Evolutionary conservation across 2,329 filamentous ascomycete genomes (phyloP).

Genomic region (Epichloe glyceriae): DNA sequence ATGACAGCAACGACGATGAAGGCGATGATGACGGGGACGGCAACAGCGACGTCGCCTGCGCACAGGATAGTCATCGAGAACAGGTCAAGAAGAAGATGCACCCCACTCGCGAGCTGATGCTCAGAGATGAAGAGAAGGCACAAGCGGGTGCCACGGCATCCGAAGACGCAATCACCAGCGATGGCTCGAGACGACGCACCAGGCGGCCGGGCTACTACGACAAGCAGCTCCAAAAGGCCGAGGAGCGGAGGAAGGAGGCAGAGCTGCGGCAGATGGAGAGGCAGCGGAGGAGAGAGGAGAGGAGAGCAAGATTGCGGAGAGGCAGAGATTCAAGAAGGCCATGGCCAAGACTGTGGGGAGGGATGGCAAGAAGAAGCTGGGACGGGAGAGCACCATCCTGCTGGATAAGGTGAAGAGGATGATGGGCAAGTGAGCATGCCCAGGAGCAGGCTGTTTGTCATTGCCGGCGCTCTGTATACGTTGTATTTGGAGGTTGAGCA

Average conservation of each 20-base stretch:
- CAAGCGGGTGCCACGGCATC: slow-evolving; percentile 14
- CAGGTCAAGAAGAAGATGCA: slow-evolving; percentile 18
- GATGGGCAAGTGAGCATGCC: slow-evolving; percentile 1
- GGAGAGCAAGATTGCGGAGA: slow-evolving; percentile 53
- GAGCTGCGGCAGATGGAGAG: slow-evolving; percentile 30
- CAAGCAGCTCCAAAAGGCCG: slow-evolving; percentile 43
- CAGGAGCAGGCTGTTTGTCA: neutral
- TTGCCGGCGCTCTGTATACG: neutral
- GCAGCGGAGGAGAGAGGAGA: slow-evolving; percentile 43
- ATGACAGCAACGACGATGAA: slow-evolving; percentile 8
- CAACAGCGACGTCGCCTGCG: slow-evolving; percentile 7
- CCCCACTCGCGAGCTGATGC: slow-evolving; percentile 26
- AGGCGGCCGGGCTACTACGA: slow-evolving; percentile 46
- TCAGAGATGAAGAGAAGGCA: slow-evolving; percentile 25
- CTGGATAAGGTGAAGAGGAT: slow-evolving; percentile 61
- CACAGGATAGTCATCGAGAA: slow-evolving; percentile 3
- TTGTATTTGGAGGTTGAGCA: neutral
- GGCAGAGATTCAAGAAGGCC: slow-evolving; percentile 50
- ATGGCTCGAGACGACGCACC: slow-evolving; percentile 23
- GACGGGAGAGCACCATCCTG: slow-evolving; percentile 65
- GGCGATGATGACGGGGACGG: slow-evolving; percentile 5
- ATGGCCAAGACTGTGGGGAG: slow-evolving; percentile 64
- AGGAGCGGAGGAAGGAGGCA: slow-evolving; percentile 27
- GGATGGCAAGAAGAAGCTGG: slow-evolving; percentile 66
- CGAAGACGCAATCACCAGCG: slow-evolving; percentile 9